Conservation (phyloP, 2,329 filamentous ascomycete species). For the Aspergillus hiratsukae region DNA sequence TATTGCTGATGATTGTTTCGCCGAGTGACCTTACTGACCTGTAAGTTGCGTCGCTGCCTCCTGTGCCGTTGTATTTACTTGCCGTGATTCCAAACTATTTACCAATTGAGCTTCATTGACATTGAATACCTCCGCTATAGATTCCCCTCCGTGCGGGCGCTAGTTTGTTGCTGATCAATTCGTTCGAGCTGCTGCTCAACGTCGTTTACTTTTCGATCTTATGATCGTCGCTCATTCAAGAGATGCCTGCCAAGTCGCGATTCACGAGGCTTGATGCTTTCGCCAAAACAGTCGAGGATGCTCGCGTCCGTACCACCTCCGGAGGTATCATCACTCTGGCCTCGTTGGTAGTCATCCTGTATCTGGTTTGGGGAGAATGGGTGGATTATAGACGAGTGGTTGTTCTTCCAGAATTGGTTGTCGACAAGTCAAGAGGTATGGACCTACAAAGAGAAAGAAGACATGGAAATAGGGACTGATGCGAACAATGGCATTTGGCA, state of each 20-base stretch:
- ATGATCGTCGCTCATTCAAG: constrained; percentile 28
- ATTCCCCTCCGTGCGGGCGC: constrained; percentile 6
- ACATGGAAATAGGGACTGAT: background rate
- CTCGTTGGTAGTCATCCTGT: constrained; percentile 82
- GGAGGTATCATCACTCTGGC: constrained; percentile 92
- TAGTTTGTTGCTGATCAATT: constrained; percentile 13
- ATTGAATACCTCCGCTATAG: constrained; percentile 6
- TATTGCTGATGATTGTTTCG: constrained; percentile 1
- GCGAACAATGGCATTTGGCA: constrained; percentile 33
- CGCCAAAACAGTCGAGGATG: constrained; percentile 98
- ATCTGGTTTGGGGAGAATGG: constrained; percentile 94
- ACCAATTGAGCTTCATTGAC: background rate
- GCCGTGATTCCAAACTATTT: background rate
- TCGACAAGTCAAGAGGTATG: constrained; percentile 90
- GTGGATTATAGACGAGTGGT: constrained; percentile 79
- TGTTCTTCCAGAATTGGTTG: constrained; percentile 87
- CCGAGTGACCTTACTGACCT: background rate
- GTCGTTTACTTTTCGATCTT: constrained; percentile 5
- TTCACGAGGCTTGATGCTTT: constrained; percentile 98
- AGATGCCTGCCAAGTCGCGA: constrained; percentile 85
- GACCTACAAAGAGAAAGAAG: background rate
- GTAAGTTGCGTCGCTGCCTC: constrained; percentile 1
- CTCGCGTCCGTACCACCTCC: constrained; percentile 88
- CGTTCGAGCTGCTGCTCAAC: constrained; percentile 5
- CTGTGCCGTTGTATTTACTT: background rate